These are phyloP conservation scores for Fusarium sp. DNA, from an alignment of 2,329 filamentous ascomycete genomes.

Conservation along the genomic window DNA sequence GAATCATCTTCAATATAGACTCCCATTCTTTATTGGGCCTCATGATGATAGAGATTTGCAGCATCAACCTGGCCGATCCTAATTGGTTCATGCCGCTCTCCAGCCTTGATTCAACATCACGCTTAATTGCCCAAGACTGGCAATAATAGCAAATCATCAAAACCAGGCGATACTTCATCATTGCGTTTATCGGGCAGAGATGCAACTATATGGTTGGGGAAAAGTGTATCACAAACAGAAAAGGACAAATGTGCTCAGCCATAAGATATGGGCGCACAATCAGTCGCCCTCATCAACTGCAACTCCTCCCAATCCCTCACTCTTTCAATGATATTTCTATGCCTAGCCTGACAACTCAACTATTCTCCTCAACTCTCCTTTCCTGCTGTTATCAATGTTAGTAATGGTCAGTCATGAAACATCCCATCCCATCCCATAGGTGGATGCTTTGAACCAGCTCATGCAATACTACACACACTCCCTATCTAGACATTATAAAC, in stretches of 20 bases:
- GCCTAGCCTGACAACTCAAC: background rate
- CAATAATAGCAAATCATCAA: constrained; percentile 1
- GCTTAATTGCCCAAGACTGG: constrained; percentile 17
- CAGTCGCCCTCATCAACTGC: background rate
- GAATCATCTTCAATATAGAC: background rate
- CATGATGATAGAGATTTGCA: constrained; percentile 9
- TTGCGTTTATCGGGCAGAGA: constrained; percentile 13
- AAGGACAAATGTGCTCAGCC: background rate
- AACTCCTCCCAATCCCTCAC: background rate
- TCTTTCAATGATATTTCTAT: background rate
- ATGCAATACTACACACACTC: constrained; percentile 24
- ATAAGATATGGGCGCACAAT: background rate
- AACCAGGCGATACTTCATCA: constrained; percentile 23
- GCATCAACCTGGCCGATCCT: constrained; percentile 28
- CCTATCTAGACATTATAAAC: background rate
- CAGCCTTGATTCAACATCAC: constrained; percentile 32
- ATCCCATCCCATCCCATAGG: constrained; percentile 20
- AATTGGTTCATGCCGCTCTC: constrained; percentile 22
- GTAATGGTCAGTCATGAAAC: constrained; percentile 24
- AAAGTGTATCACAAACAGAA: background rate
- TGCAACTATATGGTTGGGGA: background rate
- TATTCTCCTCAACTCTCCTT: constrained; percentile 10
- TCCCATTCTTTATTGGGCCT: constrained; percentile 1
- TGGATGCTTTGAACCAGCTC: constrained; percentile 27
- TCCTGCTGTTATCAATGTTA: constrained; percentile 17